Conservation (phyloP, 2,329 filamentous ascomycete species). For the Emydomyces testavorans region DNA sequence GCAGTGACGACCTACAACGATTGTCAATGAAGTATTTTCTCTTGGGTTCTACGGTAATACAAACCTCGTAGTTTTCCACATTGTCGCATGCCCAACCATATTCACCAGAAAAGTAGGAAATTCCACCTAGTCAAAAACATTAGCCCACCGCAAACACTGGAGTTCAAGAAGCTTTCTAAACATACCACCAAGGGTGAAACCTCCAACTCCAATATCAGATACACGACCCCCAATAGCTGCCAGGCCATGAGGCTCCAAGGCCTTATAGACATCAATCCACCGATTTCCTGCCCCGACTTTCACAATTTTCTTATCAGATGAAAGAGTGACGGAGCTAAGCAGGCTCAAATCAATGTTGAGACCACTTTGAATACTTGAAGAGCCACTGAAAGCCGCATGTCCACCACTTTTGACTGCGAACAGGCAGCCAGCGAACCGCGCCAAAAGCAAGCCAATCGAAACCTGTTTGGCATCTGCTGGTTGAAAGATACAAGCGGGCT, state of each 20-base stretch:
- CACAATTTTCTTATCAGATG: conserved; percentile 22
- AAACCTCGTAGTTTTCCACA: conserved; percentile 26
- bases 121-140: conserved; percentile 22
- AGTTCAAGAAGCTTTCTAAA: conserved; percentile 15
- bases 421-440: conserved; percentile 26
- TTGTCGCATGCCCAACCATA: conserved; percentile 29
- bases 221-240: conserved; percentile 28
- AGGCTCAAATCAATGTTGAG: conserved; percentile 27
- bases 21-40: neutral
- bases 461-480: conserved; percentile 24
- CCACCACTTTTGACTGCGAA: conserved; percentile 46
- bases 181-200: conserved; percentile 26
- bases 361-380: conserved; percentile 35
- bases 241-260: conserved; percentile 24
- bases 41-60: neutral
- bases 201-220: conserved; percentile 21
- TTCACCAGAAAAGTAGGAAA: conserved; percentile 25
- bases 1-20: conserved; percentile 30
- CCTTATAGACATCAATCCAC: conserved; percentile 28
- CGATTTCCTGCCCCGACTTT: conserved; percentile 26
- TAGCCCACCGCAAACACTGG: conserved; percentile 12
- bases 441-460: conserved; percentile 23
- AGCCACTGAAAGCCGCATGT: conserved; percentile 38
- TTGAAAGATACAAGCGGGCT: conserved; percentile 28
- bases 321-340: conserved; percentile 24